Conservation (phyloP, 1,139 yeast genomes). For the Lodderomyces theae region DNA sequence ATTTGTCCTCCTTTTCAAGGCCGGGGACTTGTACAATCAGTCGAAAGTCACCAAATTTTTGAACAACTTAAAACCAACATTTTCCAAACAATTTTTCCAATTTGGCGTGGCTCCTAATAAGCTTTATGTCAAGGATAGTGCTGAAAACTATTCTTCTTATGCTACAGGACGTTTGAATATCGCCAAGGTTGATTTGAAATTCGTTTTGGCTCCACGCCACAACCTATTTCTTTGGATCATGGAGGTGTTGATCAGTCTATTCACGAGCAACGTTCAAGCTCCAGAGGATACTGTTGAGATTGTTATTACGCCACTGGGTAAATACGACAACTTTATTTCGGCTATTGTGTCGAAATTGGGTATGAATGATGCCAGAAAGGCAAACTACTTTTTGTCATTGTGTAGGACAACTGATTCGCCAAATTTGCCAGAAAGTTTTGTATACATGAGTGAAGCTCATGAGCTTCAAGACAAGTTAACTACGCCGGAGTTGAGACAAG, state of each 20-base stretch:
- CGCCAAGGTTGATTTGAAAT: constrained; percentile 56
- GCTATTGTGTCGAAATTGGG: constrained; percentile 82
- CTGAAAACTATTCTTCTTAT: constrained; percentile 70
- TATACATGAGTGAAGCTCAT: constrained; percentile 84
- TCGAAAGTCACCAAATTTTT: constrained; percentile 51
- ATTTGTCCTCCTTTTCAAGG: constrained; percentile 46
- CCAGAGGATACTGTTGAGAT: constrained; percentile 66
- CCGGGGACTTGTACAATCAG: constrained; percentile 62
- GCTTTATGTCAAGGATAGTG: constrained; percentile 62
- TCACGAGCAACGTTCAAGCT: constrained; percentile 44
- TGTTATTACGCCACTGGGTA: constrained; percentile 57
- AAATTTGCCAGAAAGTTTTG: constrained; percentile 69
- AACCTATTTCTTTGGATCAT: constrained; percentile 63
- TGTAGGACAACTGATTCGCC: constrained; percentile 76
- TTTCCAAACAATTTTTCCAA: constrained; percentile 70
- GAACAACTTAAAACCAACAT: constrained; percentile 41
- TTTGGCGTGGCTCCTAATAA: constrained; percentile 63
- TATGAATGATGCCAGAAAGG: constrained; percentile 75
- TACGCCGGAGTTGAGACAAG: constrained; percentile 47
- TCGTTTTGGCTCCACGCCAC: constrained; percentile 76
- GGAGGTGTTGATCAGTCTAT: constrained; percentile 57
- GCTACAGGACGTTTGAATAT: constrained; percentile 88
- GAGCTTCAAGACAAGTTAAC: constrained; percentile 72
- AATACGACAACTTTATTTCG: constrained; percentile 67
- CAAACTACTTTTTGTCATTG: constrained; percentile 77